These are phyloP conservation scores for Aspergillus funiculosus DNA, from an alignment of 495 filamentous ascomycete species.

Conservation along the genomic window DNA sequence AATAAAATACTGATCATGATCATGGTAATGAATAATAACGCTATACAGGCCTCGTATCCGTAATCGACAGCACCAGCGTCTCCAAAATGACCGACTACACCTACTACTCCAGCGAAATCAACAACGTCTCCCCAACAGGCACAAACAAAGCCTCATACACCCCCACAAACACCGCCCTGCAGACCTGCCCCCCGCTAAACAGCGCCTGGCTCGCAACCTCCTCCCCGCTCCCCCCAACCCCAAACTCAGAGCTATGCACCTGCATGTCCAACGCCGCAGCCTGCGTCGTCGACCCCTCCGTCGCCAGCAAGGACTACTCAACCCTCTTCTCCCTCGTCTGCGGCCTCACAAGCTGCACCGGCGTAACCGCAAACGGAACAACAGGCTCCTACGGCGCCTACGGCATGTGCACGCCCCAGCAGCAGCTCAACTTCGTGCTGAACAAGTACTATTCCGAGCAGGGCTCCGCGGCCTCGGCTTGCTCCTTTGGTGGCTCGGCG, in stretches of 20 bases:
- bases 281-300: conserved; percentile 56
- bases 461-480: conserved; percentile 50
- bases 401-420: conserved; percentile 73
- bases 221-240: conserved; percentile 68
- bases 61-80: conserved; percentile 55
- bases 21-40: conserved; percentile 3
- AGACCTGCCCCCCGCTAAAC: conserved; percentile 62
- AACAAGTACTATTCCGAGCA: conserved; percentile 74
- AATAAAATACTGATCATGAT: neutral
- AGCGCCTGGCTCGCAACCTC: conserved; percentile 61
- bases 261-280: conserved; percentile 72
- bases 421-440: conserved; percentile 76
- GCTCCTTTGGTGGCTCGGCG: conserved; percentile 70
- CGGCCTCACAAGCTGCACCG: conserved; percentile 58
- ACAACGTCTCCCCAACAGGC: conserved; percentile 58
- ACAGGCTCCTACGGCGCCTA: conserved; percentile 81
- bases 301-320: conserved; percentile 49
- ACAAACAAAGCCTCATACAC: conserved; percentile 62
- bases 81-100: conserved; percentile 67
- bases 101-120: conserved; percentile 64
- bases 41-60: conserved; percentile 58
- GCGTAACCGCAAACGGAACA: conserved; percentile 63
- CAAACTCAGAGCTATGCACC: conserved; percentile 64
- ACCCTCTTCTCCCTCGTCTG: conserved; percentile 73
- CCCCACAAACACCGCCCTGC: conserved; percentile 68